Evolutionary conservation across 345 rosid genomes (phyloP).

Genomic region (Bruguiera gymnorhiza): DNA sequence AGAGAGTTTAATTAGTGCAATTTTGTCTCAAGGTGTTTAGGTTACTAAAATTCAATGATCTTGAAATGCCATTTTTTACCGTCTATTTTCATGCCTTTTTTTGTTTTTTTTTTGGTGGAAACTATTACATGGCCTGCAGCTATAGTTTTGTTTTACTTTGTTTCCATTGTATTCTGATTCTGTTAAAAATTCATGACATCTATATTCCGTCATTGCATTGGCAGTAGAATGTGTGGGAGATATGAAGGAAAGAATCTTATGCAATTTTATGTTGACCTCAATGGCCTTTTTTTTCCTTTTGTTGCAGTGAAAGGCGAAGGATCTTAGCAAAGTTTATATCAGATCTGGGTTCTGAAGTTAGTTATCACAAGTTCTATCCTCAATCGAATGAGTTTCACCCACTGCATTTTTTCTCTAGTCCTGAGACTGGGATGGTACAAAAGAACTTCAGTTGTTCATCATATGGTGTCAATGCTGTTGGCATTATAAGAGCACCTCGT

Average conservation of each 20-base stretch:
- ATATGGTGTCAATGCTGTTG: conserved; percentile 46
- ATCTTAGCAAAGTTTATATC: conserved; percentile 61
- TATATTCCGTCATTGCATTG: background rate
- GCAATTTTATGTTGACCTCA: conserved; percentile 7
- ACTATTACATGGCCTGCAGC: too few species aligned
- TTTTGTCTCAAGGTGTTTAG: background rate
- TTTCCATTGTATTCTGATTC: conserved; percentile 2
- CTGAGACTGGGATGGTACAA: conserved; percentile 34
- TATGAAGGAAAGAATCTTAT: background rate
- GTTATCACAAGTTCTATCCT: conserved; percentile 70
- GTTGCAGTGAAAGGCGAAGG: conserved; percentile 53
- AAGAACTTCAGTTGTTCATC: conserved; percentile 56
- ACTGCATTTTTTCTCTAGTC: conserved; percentile 70
- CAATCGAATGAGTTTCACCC: conserved; percentile 62
- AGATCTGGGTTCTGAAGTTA: conserved; percentile 78
- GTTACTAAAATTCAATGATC: too few species aligned
- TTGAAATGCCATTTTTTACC: too few species aligned
- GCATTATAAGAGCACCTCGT: conserved; percentile 89
- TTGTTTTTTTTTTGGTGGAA: too few species aligned
- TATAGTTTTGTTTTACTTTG: background rate
- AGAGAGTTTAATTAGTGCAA: background rate
- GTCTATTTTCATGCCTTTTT: too few species aligned
- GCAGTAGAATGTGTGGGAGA: background rate
- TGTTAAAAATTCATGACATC: background rate
- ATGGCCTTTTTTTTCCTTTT: background rate